A percentile compares a stretch with the other conserved stretches of the same genome.
Conservation (phyloP, 176 grass and related monocot species). For the Juncus effusus region DNA sequence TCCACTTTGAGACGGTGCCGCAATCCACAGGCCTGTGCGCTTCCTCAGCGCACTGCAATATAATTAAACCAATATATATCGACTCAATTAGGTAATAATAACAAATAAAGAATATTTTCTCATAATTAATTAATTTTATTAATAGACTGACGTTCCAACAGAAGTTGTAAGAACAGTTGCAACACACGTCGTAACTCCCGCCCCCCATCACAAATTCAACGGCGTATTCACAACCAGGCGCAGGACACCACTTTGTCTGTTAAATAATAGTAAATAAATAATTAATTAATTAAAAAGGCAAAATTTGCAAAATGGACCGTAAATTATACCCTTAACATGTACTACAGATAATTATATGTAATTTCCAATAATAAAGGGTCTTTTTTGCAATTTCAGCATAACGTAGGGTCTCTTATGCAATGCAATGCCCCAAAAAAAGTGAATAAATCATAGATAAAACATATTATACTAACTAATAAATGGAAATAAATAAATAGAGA, state of each 20-base stretch:
- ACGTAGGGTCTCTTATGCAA: too few species aligned
- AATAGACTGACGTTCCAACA: constrained; percentile 84
- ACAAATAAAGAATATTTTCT: constrained; percentile 10
- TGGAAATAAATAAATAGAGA: neutral
- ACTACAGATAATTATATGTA: too few species aligned
- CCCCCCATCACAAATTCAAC: constrained; percentile 92
- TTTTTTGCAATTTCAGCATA: too few species aligned
- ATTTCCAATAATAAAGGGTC: too few species aligned
- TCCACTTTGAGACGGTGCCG: constrained; percentile 95
- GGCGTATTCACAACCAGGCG: constrained; percentile 97
- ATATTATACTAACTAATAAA: too few species aligned
- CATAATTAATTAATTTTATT: constrained; percentile 11
- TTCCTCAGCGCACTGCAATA: constrained; percentile 88
- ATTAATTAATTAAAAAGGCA: constrained; percentile 2
- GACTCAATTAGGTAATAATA: neutral
- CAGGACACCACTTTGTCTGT: constrained; percentile 99
- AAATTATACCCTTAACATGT: too few species aligned
- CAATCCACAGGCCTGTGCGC: constrained; percentile 98
- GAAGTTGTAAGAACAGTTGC: constrained; percentile 83
- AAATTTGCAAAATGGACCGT: neutral
- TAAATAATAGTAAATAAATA: constrained; percentile 32
- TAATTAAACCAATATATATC: constrained; percentile 3
- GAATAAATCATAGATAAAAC: too few species aligned
- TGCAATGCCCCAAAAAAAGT: too few species aligned
- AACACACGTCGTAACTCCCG: constrained; percentile 89